Base-by-base conservation (phyloP, 495 filamentous ascomycete species). In the Patellaria atrata region DNA sequence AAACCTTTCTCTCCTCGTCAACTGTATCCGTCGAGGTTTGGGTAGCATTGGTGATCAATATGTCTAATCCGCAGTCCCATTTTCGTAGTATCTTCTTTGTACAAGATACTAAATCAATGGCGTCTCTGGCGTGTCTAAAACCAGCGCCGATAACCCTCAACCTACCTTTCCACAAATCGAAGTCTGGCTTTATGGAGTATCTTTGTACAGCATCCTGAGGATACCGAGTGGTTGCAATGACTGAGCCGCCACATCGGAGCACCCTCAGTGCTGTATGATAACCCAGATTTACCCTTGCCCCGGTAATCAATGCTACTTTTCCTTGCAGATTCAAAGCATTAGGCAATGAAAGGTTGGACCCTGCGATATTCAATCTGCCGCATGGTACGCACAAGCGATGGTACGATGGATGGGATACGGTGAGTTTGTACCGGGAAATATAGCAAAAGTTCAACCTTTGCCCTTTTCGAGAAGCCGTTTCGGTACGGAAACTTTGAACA, bases 21-120 rank as follows among this genome's bases (percentile, higher is more conserved):
- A 64, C 27, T 9, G 59, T 51, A 39, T 68, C 64, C 2, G 60
- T 65, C 18, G 62, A 40, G 0, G 62, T 68, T 42, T 68, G 64
- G 1, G 64, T 63, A 7, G 64, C 63, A 41, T 65, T 68, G 33
- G 65, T 68, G 43, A 68, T 54, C 16, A 68, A 33, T 10, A 66
- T 52, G 40, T 66, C 50, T 31, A 66, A 16, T 32, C 29, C 26
- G 16, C 16, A n/a, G 5, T n/a, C 29, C 29, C 29, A 32, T 4
- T 4, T 19, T 18, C 29, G 11, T 10, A 32, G 15, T 7, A 15
- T 18, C 15, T 19, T 4, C 29, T 15, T 32, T 4, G 29, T 32
- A 11, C 21, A 15, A 4, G 17, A 3, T 10, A 32, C 29, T 9
- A 32, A 19, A 13, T 3, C 15, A 16, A 32, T 18, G 10, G 29